Conservation (phyloP, 2,329 filamentous ascomycete genomes). For the Peltaster fructicola region DNA sequence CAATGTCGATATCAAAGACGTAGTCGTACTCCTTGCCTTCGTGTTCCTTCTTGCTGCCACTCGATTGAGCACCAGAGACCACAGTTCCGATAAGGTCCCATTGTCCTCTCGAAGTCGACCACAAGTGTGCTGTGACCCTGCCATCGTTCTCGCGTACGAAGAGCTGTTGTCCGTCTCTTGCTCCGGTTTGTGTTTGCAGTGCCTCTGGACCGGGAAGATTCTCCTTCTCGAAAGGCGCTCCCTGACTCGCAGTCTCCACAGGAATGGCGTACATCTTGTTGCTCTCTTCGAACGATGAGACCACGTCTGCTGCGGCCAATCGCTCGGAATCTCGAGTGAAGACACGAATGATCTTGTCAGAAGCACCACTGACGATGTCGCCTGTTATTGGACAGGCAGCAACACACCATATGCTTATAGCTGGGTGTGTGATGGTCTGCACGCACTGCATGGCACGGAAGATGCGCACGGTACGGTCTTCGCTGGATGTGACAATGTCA, state of each 20-base stretch:
- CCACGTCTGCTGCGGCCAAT: slow-evolving; percentile 47
- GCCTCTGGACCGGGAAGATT: slow-evolving; percentile 81
- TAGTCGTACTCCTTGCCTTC: slow-evolving; percentile 84
- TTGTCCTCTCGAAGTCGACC: slow-evolving; percentile 40
- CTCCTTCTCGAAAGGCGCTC: slow-evolving; percentile 63
- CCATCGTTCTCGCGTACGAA: slow-evolving; percentile 76
- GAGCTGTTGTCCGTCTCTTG: slow-evolving; percentile 90
- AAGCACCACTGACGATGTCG: slow-evolving; percentile 86
- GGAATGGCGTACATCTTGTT: slow-evolving; percentile 20
- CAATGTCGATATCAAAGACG: slow-evolving; percentile 91
- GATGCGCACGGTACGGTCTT: slow-evolving; percentile 82
- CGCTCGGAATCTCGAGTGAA: slow-evolving; percentile 60
- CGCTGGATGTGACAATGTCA: slow-evolving; percentile 77
- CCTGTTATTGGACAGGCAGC: slow-evolving; percentile 67
- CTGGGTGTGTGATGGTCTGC: slow-evolving; percentile 92
- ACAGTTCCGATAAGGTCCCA: slow-evolving; percentile 60
- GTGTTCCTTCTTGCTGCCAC: slow-evolving; percentile 51
- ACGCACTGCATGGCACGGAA: slow-evolving; percentile 73
- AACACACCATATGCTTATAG: slow-evolving; percentile 89
- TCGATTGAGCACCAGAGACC: slow-evolving; percentile 69
- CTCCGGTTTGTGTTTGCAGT: slow-evolving; percentile 60
- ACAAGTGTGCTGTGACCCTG: slow-evolving; percentile 70
- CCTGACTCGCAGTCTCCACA: slow-evolving; percentile 47
- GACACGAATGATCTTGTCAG: slow-evolving; percentile 68
- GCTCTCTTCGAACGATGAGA: slow-evolving; percentile 62